These are phyloP conservation scores for Ceratocystis ficicola DNA, from an alignment of 2,329 filamentous ascomycete genomes.

Conservation along the genomic window DNA sequence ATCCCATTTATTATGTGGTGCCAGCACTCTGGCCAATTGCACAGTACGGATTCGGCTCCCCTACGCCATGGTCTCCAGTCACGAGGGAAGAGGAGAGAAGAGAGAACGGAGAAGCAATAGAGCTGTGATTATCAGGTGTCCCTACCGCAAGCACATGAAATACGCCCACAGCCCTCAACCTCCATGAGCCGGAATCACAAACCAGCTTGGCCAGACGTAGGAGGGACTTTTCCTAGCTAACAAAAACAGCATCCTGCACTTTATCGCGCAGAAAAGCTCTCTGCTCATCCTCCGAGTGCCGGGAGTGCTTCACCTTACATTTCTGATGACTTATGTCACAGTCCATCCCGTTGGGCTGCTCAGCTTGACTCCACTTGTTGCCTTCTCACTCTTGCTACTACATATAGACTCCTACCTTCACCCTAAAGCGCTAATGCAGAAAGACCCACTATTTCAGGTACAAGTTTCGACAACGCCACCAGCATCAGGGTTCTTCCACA, in stretches of 20 bases:
- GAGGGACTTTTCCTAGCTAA: no score
- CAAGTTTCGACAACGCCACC: not conserved
- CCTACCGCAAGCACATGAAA: not conserved
- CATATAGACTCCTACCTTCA: not conserved
- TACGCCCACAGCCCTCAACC: no score
- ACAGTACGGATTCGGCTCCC: not conserved
- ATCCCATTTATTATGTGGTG: not conserved
- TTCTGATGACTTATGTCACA: no score
- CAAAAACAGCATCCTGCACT: no score
- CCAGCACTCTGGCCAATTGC: not conserved
- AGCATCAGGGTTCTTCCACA: not conserved
- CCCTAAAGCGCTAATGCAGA: slow-evolving; percentile 9
- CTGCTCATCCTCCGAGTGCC: not conserved
- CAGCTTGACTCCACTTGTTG: no score
- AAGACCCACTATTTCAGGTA: slow-evolving; percentile 6
- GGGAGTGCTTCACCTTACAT: no score
- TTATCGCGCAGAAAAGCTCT: not conserved
- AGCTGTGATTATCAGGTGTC: not conserved
- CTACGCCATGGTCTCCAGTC: not conserved
- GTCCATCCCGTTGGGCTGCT: no score
- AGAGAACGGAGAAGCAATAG: not conserved
- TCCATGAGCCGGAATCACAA: no score
- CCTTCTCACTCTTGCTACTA: no score
- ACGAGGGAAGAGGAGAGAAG: not conserved
- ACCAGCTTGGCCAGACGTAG: no score